Base-by-base conservation (phyloP, 73 alveolate species). In the Strombidium stylifer region DNA sequence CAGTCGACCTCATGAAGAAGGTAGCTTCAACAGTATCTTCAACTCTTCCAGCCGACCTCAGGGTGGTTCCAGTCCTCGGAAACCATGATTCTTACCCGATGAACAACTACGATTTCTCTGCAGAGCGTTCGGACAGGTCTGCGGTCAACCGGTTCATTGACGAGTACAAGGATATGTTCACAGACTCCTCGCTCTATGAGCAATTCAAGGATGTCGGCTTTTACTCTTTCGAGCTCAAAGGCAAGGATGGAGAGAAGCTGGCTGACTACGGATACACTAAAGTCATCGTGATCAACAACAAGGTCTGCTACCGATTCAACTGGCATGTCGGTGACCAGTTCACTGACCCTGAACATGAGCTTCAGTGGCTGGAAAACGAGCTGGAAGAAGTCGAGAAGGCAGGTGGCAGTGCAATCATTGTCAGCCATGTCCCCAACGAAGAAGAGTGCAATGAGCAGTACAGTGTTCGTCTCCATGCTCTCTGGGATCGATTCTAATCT, bases 331-430 rank as follows among this genome's bases (percentile, higher is more conserved):
- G 4, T 4, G 10, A 32, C 4, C 4, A 32, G 4, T 6, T 6
- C 4, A 6, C 30, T 27, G 80, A 65, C 40, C 62, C 59, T 1
- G 59, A 51, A 1, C 54, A 35, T 18, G 48, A 65, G 25, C 54
- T 65, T 12, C 58, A 31, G 10, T 65, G 80, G 80, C 68, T 65
- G n/a, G 80, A 65, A 44, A 36, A 50, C 11, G 62, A 24, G 24
- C 41, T 68, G 8, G 18, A 20, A 21, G 61, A 49, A 3, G 51
- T 51, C 0, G 76, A 62, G 45, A 18, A n/a, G 19, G 23, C 19
- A 1, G 32, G 32, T 6, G 62, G 50, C 14, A 20, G 15, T 1
- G 80, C 69, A 10, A 21, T 65, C 35, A 2, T 65, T 0, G 31
- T 65, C 18, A 68, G 80, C 10, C 80, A 65, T 40, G 19, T 26